phyloP scores from a whole-genome alignment of 257 asterid species.

The Solanum pimpinellifolium region DNA sequence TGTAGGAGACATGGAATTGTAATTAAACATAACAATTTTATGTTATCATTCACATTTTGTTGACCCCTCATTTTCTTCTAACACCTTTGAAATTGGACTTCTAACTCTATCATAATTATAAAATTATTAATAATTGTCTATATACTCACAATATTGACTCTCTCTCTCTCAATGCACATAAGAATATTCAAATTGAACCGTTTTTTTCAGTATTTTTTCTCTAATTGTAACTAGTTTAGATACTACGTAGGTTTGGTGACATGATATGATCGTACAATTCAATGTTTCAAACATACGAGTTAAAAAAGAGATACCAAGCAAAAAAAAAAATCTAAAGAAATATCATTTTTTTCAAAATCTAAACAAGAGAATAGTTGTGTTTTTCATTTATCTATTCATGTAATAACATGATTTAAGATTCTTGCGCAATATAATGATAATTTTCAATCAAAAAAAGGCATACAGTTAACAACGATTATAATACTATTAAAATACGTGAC shows the following conservation, averaged over 20 bases:
- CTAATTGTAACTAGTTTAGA: background rate
- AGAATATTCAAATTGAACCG: background rate
- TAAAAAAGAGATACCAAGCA: background rate
- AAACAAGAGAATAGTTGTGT: background rate
- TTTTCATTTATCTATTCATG: no score
- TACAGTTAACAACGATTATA: fast-evolving
- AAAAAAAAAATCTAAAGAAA: fast-evolving
- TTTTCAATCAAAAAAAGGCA: background rate
- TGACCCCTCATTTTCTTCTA: background rate
- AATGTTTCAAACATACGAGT: background rate
- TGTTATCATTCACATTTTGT: background rate
- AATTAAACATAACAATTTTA: background rate
- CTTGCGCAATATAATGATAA: background rate
- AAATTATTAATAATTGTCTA: background rate
- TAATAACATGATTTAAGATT: background rate
- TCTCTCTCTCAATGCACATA: background rate
- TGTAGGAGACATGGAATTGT: background rate
- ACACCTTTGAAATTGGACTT: background rate
- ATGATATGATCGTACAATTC: fast-evolving
- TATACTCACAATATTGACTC: background rate
- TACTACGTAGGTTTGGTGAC: background rate
- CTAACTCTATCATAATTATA: background rate
- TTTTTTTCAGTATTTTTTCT: background rate
- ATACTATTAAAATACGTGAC: background rate
- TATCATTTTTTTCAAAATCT: background rate